Conservation (phyloP, 371 early-diverging fungal species). For the Circinella umbellata region DNA sequence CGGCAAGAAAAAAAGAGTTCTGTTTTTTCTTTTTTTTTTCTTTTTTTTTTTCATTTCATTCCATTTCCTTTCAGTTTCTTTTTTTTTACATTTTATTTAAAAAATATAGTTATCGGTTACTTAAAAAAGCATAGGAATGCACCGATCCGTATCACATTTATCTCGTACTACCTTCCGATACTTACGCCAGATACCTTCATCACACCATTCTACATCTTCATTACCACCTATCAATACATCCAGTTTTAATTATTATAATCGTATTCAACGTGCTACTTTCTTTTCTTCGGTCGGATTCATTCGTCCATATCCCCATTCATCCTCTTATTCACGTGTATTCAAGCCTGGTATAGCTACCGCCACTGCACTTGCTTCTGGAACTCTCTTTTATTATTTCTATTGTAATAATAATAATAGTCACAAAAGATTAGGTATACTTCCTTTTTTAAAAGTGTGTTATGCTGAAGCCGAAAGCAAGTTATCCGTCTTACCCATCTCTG, state of each 20-base stretch:
- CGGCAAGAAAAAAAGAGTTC: conserved; percentile 3
- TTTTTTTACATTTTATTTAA: neutral
- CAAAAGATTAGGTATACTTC: no score
- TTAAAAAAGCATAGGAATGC: conserved; percentile 14
- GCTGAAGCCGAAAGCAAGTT: neutral
- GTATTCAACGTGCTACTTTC: neutral
- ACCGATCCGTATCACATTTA: conserved; percentile 13
- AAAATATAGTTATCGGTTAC: conserved; percentile 1
- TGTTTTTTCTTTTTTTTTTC: conserved; percentile 6
- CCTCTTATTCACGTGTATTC: neutral
- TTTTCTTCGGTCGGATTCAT: neutral
- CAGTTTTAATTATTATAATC: neutral
- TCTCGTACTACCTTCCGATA: conserved; percentile 15
- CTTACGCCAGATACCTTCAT: conserved; percentile 11
- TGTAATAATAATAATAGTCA: neutral
- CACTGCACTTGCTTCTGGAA: neutral
- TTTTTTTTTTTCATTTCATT: neutral
- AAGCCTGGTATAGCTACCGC: conserved; percentile 1
- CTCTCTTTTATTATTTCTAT: neutral
- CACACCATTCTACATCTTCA: neutral
- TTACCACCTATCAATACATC: neutral
- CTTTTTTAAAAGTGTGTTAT: neutral
- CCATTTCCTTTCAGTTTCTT: neutral
- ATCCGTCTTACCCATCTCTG: conserved; percentile 26
- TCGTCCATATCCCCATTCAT: neutral